Percentiles rank a stretch among this genome's conserved stretches.
These are phyloP conservation scores for Agastache rugosa DNA, from an alignment of 257 asterid genomes.

Conservation along the genomic window DNA sequence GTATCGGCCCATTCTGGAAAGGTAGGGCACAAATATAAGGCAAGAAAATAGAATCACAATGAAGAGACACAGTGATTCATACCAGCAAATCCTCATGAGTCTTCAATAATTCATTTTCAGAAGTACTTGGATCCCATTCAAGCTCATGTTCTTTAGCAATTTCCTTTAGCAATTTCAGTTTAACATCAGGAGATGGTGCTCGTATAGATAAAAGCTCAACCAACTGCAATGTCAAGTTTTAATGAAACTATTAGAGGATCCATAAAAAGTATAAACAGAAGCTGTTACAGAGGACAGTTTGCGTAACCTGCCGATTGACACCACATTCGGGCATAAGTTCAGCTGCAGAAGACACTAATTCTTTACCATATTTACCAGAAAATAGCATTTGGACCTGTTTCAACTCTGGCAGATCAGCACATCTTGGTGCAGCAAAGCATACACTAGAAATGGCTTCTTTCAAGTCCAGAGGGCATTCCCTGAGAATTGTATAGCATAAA, in stretches of 20 bases:
- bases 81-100: conserved; percentile 89
- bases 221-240: conserved; percentile 51
- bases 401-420: conserved; percentile 90
- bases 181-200: conserved; percentile 89
- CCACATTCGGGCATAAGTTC: conserved; percentile 97
- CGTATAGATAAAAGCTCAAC: conserved; percentile 81
- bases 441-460: conserved; percentile 93
- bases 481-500: conserved; percentile 41
- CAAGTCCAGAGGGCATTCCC: conserved; percentile 98
- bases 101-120: conserved; percentile 74
- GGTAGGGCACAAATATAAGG: conserved; percentile 28
- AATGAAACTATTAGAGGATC: conserved; percentile 29
- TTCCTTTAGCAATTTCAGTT: conserved; percentile 80
- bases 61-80: conserved; percentile 29
- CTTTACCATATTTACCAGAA: conserved; percentile 88
- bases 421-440: conserved; percentile 98
- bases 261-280: conserved; percentile 28
- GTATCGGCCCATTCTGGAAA: conserved; percentile 80
- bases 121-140: conserved; percentile 90
- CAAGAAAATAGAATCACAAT: neutral
- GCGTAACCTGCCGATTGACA: conserved; percentile 87
- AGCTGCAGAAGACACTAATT: conserved; percentile 79
- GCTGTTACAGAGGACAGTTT: neutral
- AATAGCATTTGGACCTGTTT: conserved; percentile 71
- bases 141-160: conserved; percentile 88